These are phyloP conservation scores for Neofusicoccum kwambonambiense DNA, from an alignment of 2,329 filamentous ascomycete species.

Conservation along the genomic window DNA sequence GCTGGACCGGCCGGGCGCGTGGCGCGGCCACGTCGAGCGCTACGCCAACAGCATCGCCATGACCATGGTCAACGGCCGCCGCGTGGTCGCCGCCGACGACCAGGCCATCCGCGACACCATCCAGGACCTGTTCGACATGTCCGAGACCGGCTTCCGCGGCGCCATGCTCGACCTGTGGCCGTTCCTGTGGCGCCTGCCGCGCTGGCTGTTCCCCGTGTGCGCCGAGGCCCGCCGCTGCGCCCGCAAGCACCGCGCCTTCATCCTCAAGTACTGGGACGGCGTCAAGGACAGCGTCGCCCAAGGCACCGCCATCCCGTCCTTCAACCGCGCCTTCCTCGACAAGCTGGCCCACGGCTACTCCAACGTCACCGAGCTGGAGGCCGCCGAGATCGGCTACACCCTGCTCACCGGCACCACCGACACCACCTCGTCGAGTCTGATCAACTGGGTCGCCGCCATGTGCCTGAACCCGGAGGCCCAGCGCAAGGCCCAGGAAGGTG, in stretches of 20 bases:
- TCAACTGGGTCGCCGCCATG: conserved; percentile 35
- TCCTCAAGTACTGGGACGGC: no score
- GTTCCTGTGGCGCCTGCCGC: no score
- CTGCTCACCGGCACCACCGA: conserved; percentile 16
- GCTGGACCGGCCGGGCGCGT: background rate
- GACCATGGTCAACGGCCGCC: conserved; percentile 8
- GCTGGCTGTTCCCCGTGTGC: no score
- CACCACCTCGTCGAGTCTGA: conserved; percentile 24
- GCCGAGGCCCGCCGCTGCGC: no score
- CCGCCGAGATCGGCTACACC: background rate
- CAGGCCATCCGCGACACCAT: background rate
- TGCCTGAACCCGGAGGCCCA: conserved; percentile 28
- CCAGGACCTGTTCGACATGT: background rate
- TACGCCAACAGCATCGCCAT: background rate
- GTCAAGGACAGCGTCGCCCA: background rate
- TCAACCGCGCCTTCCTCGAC: background rate
- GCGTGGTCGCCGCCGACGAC: background rate
- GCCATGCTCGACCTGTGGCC: no score
- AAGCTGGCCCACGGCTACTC: background rate
- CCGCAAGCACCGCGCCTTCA: no score
- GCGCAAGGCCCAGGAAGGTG: conserved; percentile 27
- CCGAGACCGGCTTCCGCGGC: no score
- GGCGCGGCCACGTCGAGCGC: background rate
- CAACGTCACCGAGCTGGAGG: background rate
- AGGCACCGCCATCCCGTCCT: background rate